Conservation (phyloP, 225 moss, liverwort and hornwort species). For the Thuidium tamariscinum region DNA sequence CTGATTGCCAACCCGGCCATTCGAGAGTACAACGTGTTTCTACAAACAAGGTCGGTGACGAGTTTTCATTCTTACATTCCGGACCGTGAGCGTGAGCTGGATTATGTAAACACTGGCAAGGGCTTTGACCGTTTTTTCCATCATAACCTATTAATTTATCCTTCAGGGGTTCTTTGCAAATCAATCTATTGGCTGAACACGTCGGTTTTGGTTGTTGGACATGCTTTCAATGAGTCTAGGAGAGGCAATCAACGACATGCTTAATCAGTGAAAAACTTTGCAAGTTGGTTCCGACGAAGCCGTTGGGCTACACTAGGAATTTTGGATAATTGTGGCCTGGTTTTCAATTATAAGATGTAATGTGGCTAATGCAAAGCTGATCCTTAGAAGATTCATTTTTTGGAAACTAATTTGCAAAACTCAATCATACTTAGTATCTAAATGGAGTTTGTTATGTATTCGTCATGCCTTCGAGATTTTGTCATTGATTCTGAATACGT, state of each 20-base stretch:
- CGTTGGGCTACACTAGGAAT: no score
- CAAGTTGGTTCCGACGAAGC: no score
- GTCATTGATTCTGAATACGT: background rate
- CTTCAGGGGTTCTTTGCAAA: no score
- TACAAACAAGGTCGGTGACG: background rate
- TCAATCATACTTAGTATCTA: background rate
- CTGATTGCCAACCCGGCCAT: conserved; percentile 89
- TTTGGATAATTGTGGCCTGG: background rate
- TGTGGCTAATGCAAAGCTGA: background rate
- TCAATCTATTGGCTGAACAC: no score
- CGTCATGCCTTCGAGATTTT: background rate
- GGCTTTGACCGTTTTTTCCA: no score
- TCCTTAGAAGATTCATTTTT: background rate
- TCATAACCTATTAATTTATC: no score
- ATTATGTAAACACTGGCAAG: background rate
- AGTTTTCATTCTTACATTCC: background rate
- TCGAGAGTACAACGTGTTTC: conserved; percentile 58
- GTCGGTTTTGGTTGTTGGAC: no score
- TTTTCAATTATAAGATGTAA: background rate
- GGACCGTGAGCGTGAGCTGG: no score
- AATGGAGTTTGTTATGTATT: background rate
- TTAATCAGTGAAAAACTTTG: no score
- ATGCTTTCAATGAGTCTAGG: no score
- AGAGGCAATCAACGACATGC: no score
- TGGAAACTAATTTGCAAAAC: background rate